A percentile compares a stretch with the other conserved stretches of the same genome.
phyloP scores from a whole-genome alignment of 2,329 filamentous ascomycete genomes.

The Beauveria australis region DNA sequence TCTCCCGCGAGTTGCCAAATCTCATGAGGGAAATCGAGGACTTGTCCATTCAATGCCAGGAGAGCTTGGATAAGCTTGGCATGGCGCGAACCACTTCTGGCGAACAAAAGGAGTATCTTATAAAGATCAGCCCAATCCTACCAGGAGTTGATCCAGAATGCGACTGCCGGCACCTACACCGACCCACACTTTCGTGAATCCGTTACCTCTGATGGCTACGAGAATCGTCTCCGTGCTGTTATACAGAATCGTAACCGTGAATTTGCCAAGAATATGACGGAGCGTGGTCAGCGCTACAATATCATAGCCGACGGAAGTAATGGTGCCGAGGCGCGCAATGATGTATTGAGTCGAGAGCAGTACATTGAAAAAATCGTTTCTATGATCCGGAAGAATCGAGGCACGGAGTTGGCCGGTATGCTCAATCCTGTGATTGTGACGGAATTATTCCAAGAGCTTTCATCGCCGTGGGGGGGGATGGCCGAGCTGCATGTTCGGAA shows the following conservation, averaged over 20 bases:
- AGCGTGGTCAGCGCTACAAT: conserved; percentile 30
- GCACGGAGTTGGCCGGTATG: no score
- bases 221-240: conserved; percentile 42
- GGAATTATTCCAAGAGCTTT: no score
- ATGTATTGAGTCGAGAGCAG: background rate
- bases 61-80: no score
- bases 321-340: background rate
- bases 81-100: no score
- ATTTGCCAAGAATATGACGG: conserved; percentile 37
- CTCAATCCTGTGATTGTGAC: no score
- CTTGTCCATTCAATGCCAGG: no score
- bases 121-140: conserved; percentile 21
- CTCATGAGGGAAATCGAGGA: no score
- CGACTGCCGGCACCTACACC: conserved; percentile 42
- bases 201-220: conserved; percentile 22
- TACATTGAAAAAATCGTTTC: background rate
- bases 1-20: conserved; percentile 35
- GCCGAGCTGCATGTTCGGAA: no score
- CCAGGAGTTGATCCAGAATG: conserved; percentile 33
- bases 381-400: no score
- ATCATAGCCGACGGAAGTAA: conserved; percentile 18
- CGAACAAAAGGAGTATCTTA: no score
- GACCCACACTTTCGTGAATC: conserved; percentile 40
- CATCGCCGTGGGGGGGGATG: no score
- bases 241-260: conserved; percentile 40